phyloP scores from a whole-genome alignment of 371 early-diverging fungal species.

The Syncephalis plumigaleata region DNA sequence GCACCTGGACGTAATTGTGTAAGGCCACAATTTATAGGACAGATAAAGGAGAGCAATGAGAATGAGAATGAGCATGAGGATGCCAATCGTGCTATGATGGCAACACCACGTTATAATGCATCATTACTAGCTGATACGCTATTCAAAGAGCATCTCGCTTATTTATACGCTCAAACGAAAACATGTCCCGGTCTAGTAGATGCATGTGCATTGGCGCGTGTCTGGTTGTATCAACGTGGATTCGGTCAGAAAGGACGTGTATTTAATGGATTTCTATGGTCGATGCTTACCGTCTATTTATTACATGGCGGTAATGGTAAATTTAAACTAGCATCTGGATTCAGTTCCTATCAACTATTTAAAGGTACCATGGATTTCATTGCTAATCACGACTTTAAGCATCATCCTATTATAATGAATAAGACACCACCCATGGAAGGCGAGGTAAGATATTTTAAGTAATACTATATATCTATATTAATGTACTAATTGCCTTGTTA shows the following conservation, averaged over 20 bases:
- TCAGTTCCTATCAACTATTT: conserved; percentile 74
- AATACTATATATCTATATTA: not conserved
- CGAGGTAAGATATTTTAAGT: not conserved
- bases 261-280: conserved; percentile 58
- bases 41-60: conserved; percentile 4
- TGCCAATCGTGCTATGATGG: conserved; percentile 4
- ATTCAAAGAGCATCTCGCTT: conserved; percentile 54
- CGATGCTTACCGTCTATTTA: conserved; percentile 75
- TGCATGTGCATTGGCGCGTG: conserved; percentile 57
- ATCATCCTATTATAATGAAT: conserved; percentile 48
- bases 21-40: conserved; percentile 22
- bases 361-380: conserved; percentile 72
- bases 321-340: conserved; percentile 41
- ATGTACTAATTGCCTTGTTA: too few relatives aligned
- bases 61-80: conserved; percentile 8
- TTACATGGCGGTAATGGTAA: conserved; percentile 44
- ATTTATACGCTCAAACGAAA: conserved; percentile 55
- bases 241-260: conserved; percentile 14
- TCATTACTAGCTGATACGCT: conserved; percentile 58
- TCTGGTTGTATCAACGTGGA: conserved; percentile 73
- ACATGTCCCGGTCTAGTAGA: conserved; percentile 54
- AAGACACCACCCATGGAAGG: conserved; percentile 5
- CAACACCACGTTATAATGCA: conserved; percentile 88
- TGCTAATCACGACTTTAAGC: conserved; percentile 54
- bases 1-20: conserved; percentile 73